phyloP scores from a whole-genome alignment of 345 rosid species.

The Euphorbia tirucalli region DNA sequence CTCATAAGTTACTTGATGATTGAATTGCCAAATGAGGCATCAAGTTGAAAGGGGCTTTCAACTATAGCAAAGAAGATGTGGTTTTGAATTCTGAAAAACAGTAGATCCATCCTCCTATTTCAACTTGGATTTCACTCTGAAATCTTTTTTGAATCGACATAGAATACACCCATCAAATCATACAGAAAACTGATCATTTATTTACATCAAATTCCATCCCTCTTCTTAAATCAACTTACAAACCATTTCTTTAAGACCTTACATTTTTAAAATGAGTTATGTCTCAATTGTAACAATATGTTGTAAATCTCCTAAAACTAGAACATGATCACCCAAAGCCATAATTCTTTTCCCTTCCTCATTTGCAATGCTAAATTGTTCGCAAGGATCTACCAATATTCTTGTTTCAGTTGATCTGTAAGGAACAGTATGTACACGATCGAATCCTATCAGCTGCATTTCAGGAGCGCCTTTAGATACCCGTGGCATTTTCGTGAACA shows the following conservation, averaged over 20 bases:
- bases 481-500: constrained; percentile 55
- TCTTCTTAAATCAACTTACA: too few species aligned
- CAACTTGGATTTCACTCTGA: not conserved
- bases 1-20: too few species aligned
- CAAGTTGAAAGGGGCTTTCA: too few species aligned
- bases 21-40: too few species aligned
- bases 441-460: constrained; percentile 75
- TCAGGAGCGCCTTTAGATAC: constrained; percentile 46
- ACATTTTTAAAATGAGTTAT: too few species aligned
- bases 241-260: too few species aligned
- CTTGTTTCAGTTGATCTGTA: constrained; percentile 37
- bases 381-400: constrained; percentile 68
- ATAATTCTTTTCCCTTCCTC: constrained; percentile 56
- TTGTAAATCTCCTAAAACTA: constrained; percentile 56
- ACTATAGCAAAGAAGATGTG: too few species aligned
- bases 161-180: too few species aligned
- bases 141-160: not conserved
- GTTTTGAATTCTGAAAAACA: too few species aligned
- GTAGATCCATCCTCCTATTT: too few species aligned
- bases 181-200: not conserved
- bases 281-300: constrained; percentile 49
- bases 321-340: constrained; percentile 54
- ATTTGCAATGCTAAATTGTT: constrained; percentile 60
- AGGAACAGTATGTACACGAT: constrained; percentile 57
- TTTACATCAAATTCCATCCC: not conserved